These are phyloP conservation scores for Lotmaria passim DNA, from an alignment of 208 protist genomes.

Conservation along the genomic window DNA sequence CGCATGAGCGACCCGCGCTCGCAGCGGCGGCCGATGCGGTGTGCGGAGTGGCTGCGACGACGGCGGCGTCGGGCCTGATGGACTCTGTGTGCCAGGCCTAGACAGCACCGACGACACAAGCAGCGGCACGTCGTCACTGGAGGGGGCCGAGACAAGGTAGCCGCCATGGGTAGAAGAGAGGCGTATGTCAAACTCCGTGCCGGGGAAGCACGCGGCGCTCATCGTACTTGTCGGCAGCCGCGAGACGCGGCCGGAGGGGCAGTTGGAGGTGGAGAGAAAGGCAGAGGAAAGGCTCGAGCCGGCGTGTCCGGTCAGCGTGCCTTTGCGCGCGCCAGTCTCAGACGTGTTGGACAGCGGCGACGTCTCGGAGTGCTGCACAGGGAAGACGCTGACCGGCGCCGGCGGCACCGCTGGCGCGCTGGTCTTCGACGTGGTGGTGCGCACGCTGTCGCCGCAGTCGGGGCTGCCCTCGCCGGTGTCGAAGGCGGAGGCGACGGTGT, in stretches of 20 bases:
- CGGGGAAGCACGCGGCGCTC: constrained; percentile 2
- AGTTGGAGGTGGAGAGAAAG: constrained; percentile 32
- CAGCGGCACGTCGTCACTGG: constrained; percentile 2
- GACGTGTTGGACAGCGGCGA: neutral
- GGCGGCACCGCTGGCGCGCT: neutral
- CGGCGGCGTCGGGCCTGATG: constrained; percentile 3
- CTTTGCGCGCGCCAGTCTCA: constrained; percentile 7
- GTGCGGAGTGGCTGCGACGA: neutral
- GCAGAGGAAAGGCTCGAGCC: constrained; percentile 24
- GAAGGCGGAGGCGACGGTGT: neutral
- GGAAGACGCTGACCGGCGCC: neutral
- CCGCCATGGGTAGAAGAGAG: neutral
- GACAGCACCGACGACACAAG: neutral
- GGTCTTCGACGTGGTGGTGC: neutral
- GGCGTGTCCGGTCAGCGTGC: neutral
- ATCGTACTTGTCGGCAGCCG: constrained; percentile 8
- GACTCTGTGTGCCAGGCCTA: neutral
- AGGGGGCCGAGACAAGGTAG: neutral
- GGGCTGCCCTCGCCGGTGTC: neutral
- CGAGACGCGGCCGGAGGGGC: constrained; percentile 6
- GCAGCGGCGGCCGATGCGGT: constrained; percentile 5
- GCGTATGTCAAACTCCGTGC: neutral
- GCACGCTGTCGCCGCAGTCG: neutral
- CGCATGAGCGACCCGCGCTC: neutral
- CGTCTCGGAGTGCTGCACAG: neutral